Percentiles rank a stretch among this genome's conserved stretches.
Conservation (phyloP, 2,329 filamentous ascomycete genomes). For the Capronia coronata region DNA sequence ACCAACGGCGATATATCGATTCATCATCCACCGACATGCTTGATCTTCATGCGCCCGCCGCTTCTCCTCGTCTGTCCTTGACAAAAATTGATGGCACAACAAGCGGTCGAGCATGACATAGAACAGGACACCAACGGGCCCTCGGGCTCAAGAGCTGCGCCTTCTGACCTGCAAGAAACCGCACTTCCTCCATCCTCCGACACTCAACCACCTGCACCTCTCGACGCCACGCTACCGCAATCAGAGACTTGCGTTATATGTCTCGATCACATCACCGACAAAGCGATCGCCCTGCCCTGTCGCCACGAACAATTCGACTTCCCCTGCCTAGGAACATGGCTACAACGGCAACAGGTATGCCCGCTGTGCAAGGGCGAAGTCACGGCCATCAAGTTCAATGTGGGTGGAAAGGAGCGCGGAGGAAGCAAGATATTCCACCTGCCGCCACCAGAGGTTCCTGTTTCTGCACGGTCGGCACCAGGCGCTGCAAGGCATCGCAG, state of each 20-base stretch:
- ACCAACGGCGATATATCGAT: too few relatives aligned
- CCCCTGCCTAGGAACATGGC: conserved; percentile 74
- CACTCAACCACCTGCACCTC: not conserved
- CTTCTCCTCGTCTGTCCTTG: not conserved
- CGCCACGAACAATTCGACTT: conserved; percentile 78
- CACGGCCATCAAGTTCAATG: conserved; percentile 59
- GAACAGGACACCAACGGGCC: conserved; percentile 5
- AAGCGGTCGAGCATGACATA: conserved; percentile 9
- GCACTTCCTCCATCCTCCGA: not conserved
- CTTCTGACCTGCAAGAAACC: not conserved
- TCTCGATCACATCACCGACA: conserved; percentile 66
- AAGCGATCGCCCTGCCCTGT: conserved; percentile 68
- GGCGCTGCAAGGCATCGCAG: conserved; percentile 8
- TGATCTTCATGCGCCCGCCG: not conserved
- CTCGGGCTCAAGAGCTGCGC: not conserved
- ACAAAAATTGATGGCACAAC: conserved; percentile 16
- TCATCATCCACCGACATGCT: not conserved
- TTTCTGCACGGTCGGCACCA: not conserved
- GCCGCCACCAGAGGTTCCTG: conserved; percentile 30
- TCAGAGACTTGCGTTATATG: conserved; percentile 68
- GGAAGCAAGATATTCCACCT: conserved; percentile 28
- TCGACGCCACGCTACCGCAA: not conserved
- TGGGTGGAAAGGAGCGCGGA: conserved; percentile 34
- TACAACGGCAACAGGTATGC: conserved; percentile 64
- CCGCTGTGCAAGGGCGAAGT: conserved; percentile 65